phyloP scores from a whole-genome alignment of 2,329 filamentous ascomycete species.

The Botrytis cinerea region DNA sequence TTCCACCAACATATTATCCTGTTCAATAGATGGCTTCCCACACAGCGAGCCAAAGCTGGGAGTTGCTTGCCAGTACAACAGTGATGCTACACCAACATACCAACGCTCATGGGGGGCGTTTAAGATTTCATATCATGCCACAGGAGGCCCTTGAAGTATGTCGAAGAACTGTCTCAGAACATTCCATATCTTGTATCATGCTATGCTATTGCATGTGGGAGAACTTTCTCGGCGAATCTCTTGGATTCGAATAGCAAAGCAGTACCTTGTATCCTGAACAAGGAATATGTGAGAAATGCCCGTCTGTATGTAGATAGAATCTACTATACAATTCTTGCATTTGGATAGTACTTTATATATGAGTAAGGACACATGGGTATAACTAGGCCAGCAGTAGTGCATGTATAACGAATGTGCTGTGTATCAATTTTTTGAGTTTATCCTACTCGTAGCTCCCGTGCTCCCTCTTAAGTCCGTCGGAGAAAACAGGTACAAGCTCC shows the following conservation, averaged over 20 bases:
- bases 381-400: not conserved
- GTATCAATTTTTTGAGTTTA: not conserved
- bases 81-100: not conserved
- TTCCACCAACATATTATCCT: not conserved
- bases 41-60: not conserved
- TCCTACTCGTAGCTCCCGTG: not conserved
- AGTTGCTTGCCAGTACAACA: not conserved
- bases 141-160: not conserved
- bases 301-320: not conserved
- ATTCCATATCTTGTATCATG: not conserved
- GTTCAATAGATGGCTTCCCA: not conserved
- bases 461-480: constrained; percentile 17
- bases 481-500: not conserved
- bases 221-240: not conserved
- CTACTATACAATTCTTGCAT: not conserved
- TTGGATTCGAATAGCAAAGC: not conserved
- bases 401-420: not conserved
- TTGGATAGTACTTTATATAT: not conserved
- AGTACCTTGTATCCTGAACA: not conserved
- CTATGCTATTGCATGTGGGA: not conserved
- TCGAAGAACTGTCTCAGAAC: not conserved
- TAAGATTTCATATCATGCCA: not conserved
- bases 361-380: not conserved
- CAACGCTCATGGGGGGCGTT: not conserved
- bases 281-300: not conserved